These are phyloP conservation scores for Pleurotus platypus DNA, from an alignment of 768 basidiomycete species.

Conservation along the genomic window DNA sequence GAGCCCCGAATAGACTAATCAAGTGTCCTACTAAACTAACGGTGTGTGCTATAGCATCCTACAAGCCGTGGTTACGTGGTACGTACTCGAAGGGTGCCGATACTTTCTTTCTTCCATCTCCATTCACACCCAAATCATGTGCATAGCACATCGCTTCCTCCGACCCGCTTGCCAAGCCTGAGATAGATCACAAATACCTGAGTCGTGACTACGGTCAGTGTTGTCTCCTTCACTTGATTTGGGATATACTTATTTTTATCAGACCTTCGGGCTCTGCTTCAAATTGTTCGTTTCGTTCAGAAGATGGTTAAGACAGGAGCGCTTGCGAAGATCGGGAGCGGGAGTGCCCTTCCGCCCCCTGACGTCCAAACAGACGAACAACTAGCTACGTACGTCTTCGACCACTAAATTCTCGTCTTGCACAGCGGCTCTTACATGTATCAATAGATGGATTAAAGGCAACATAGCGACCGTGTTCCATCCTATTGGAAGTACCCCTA, in stretches of 20 bases:
- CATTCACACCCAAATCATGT: slow-evolving; percentile 8
- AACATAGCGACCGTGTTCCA: slow-evolving; percentile 19
- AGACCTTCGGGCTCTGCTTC: not conserved
- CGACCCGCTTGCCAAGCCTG: slow-evolving; percentile 16
- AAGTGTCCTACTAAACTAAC: not conserved
- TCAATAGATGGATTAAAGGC: slow-evolving; percentile 12
- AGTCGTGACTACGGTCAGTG: slow-evolving; percentile 13
- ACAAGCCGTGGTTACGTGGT: slow-evolving; percentile 6
- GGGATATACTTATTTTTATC: too few species aligned
- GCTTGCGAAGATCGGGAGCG: not conserved
- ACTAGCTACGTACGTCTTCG: slow-evolving; percentile 12
- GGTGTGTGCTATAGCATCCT: not conserved
- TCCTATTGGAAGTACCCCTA: slow-evolving; percentile 29
- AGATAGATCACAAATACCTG: slow-evolving; percentile 16
- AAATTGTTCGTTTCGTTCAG: not conserved
- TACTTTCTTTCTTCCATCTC: not conserved
- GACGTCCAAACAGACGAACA: slow-evolving; percentile 9
- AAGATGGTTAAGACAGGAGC: slow-evolving; percentile 1
- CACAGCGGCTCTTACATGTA: not conserved
- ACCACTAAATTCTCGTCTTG: not conserved
- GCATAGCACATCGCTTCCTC: slow-evolving; percentile 16
- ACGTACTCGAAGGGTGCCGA: not conserved
- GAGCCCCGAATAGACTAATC: not conserved
- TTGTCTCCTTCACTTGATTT: not conserved
- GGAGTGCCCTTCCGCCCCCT: not conserved